Evolutionary conservation across 1,139 yeast species (phyloP).

Genomic region (Candida sp.): DNA sequence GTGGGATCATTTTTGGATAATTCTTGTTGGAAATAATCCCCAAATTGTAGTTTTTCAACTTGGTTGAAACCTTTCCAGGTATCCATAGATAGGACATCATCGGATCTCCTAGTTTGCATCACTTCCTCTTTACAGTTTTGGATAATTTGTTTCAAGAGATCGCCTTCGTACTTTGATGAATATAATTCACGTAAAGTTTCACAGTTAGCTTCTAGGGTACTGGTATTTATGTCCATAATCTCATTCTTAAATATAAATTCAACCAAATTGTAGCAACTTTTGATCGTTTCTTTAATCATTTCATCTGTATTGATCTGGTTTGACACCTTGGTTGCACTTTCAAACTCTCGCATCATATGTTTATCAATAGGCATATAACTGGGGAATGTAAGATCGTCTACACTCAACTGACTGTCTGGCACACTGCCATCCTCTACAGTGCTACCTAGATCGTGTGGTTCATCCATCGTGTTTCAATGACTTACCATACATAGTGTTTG

Average conservation of each 20-base stretch:
- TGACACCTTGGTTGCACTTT: conserved; percentile 4
- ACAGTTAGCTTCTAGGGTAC: conserved; percentile 3
- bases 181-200: conserved; percentile 4
- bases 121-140: conserved; percentile 1
- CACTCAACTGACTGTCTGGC: background rate
- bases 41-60: conserved; percentile 35
- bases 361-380: conserved; percentile 8
- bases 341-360: conserved; percentile 6
- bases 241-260: conserved; percentile 7
- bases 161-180: background rate
- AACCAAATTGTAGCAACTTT: conserved; percentile 7
- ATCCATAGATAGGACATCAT: conserved; percentile 18
- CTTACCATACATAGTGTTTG: too few species aligned
- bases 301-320: conserved; percentile 2
- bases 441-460: too few species aligned
- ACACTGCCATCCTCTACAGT: too few species aligned
- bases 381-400: conserved; percentile 6
- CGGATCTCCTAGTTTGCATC: conserved; percentile 7
- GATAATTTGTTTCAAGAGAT: conserved; percentile 3
- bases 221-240: conserved; percentile 7
- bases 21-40: conserved; percentile 6
- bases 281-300: conserved; percentile 5
- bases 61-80: conserved; percentile 36
- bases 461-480: too few species aligned
- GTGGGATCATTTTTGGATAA: conserved; percentile 6